Percentiles rank a stretch among this genome's conserved stretches.
These are phyloP conservation scores for Plantago ovata DNA, from an alignment of 257 asterid genomes.

Conservation along the genomic window DNA sequence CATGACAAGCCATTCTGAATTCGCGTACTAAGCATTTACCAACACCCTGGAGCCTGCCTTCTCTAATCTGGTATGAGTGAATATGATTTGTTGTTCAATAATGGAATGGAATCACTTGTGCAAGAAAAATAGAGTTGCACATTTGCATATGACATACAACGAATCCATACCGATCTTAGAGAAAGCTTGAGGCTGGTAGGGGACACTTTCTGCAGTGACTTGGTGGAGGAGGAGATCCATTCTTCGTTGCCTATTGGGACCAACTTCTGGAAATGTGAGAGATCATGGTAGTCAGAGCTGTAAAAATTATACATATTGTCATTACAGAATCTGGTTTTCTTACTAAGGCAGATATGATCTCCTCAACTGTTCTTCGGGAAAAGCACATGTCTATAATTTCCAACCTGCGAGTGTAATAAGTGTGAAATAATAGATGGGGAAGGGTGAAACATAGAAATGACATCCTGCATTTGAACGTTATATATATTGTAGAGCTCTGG, in stretches of 20 bases:
- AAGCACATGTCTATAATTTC: slow-evolving; percentile 51
- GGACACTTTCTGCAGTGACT: slow-evolving; percentile 68
- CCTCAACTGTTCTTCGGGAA: no score
- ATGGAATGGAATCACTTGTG: no score
- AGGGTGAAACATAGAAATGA: not conserved
- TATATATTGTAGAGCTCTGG: not conserved
- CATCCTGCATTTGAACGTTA: no score
- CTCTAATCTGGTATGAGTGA: slow-evolving; percentile 51
- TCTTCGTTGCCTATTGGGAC: slow-evolving; percentile 42
- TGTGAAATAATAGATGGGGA: not conserved
- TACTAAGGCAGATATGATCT: no score
- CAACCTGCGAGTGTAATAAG: slow-evolving; percentile 42
- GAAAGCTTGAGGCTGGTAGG: slow-evolving; percentile 85
- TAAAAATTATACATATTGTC: slow-evolving; percentile 25
- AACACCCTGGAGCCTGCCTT: slow-evolving; percentile 78
- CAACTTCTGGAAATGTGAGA: slow-evolving; percentile 35
- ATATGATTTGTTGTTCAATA: not conserved
- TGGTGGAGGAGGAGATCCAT: slow-evolving; percentile 66
- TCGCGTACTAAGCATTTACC: slow-evolving; percentile 75
- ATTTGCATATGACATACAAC: slow-evolving; percentile 5
- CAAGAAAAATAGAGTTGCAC: not conserved
- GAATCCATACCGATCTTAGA: slow-evolving; percentile 65
- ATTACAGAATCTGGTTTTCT: slow-evolving; percentile 61
- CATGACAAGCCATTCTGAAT: slow-evolving; percentile 71
- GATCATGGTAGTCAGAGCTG: slow-evolving; percentile 1